phyloP scores from a whole-genome alignment of 2,329 filamentous ascomycete species.

The Neonectria magnoliae region DNA sequence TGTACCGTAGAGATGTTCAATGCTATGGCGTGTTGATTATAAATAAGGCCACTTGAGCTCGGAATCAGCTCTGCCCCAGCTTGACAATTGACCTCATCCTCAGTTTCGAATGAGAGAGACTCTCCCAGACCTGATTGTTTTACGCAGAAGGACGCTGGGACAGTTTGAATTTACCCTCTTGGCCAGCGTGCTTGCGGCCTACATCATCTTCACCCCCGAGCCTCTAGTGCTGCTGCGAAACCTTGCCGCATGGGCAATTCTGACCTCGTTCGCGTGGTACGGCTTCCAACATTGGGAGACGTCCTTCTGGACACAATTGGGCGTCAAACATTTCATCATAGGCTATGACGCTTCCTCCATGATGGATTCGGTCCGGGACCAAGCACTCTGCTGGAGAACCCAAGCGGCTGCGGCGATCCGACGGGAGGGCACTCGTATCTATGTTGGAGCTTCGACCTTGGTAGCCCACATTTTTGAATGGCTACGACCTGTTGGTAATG shows the following conservation, averaged over 20 bases:
- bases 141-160: slow-evolving; percentile 4
- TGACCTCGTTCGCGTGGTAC: slow-evolving; percentile 12
- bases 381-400: neutral
- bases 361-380: neutral
- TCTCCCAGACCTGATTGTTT: neutral
- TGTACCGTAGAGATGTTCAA: neutral
- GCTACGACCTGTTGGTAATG: neutral
- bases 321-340: neutral
- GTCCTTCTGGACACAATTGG: neutral
- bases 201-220: slow-evolving; percentile 16
- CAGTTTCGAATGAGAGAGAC: neutral
- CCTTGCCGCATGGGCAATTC: slow-evolving; percentile 5
- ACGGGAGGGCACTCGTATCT: neutral
- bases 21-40: neutral
- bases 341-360: neutral
- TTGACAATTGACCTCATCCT: neutral
- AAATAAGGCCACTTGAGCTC: neutral
- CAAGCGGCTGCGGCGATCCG: neutral
- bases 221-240: slow-evolving; percentile 14
- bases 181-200: slow-evolving; percentile 12
- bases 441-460: neutral
- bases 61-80: neutral
- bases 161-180: slow-evolving; percentile 16
- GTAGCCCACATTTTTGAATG: neutral
- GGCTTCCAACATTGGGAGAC: slow-evolving; percentile 10